Base-by-base conservation (phyloP, 352 stramenopile species). In the Phytophthora fragariae region DNA sequence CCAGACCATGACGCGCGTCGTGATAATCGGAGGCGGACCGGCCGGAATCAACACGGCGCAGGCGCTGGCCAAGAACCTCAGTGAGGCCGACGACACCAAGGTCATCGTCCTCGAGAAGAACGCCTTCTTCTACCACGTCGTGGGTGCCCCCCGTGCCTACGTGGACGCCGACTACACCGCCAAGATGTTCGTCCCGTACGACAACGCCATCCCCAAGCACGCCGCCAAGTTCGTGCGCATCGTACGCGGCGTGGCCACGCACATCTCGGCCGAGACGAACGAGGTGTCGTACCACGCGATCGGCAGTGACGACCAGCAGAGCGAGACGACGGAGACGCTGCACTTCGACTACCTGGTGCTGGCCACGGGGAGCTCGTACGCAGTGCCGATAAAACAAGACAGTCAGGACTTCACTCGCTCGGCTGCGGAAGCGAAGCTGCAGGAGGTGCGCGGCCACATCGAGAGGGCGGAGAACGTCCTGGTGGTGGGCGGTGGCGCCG, bases 151-250 rank as follows among this genome's bases (percentile, higher is more conserved):
- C 4, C 81, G 86, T 21, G 84, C 86, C 7, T 88, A 80, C 56
- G 81, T 88, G 15, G 83, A 92, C 5, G 70, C 67, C n/a, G 46
- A 56, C 46, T 93, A 80, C 72, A 66, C 65, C 15, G 59, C 66
- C 3, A 91, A 88, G 55, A 81, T 93, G 71, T 93, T 92, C 60
- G 79, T 93, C 44, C 86, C 86, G 3, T 85, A 85, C 65, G 81
- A 87, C 63, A 75, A 90, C n/a, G 86, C 75, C 6, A 86, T 93
- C 53, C 80, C 74, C 39, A 76, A 81, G 24, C 29, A 65, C 10
- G 64, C 81, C 11, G 31, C 19, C 12, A 62, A 55, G 12, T 87
- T 83, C 50, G 76, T 80, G 24, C 77, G 72, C 17, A 79, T 90
- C n/a, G 52, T 84, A 12, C 82, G 76, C 11, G 82, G 67, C 4